Percentiles rank a stretch among this genome's conserved stretches.
Evolutionary conservation across 176 grass and related monocot genomes (phyloP).

Genomic region (Neostapfia colusana): DNA sequence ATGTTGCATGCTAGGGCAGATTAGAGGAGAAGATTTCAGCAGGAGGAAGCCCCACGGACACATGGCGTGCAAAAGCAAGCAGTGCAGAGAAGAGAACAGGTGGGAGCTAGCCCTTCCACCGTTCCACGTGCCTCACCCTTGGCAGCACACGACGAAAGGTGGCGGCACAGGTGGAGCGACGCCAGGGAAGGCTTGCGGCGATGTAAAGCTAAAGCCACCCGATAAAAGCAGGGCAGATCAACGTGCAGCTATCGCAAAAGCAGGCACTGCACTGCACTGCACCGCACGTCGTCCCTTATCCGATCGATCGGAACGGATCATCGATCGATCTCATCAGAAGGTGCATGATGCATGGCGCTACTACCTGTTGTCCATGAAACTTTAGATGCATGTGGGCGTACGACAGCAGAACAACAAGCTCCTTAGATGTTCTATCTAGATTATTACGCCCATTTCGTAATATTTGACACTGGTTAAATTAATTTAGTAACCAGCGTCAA

Average conservation of each 20-base stretch:
- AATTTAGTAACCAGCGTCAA: too few relatives aligned
- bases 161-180: slow-evolving; percentile 6
- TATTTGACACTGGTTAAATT: too few relatives aligned
- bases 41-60: not conserved
- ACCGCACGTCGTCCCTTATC: not conserved
- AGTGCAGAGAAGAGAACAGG: too few relatives aligned
- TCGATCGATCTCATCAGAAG: not conserved
- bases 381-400: too few relatives aligned
- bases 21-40: too few relatives aligned
- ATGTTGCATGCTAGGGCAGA: not conserved
- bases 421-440: too few relatives aligned
- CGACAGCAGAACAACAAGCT: too few relatives aligned
- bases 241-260: not conserved
- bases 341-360: not conserved
- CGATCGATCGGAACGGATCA: not conserved
- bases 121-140: not conserved
- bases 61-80: not conserved
- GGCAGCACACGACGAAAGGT: not conserved
- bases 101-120: not conserved
- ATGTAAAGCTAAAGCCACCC: not conserved
- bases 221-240: not conserved
- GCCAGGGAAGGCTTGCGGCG: not conserved
- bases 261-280: too few relatives aligned
- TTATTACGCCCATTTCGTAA: too few relatives aligned
- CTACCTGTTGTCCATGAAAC: not conserved